Evolutionary conservation across 1,284 basidiomycete genomes (phyloP).

Genomic region (Termitomyces sp.): DNA sequence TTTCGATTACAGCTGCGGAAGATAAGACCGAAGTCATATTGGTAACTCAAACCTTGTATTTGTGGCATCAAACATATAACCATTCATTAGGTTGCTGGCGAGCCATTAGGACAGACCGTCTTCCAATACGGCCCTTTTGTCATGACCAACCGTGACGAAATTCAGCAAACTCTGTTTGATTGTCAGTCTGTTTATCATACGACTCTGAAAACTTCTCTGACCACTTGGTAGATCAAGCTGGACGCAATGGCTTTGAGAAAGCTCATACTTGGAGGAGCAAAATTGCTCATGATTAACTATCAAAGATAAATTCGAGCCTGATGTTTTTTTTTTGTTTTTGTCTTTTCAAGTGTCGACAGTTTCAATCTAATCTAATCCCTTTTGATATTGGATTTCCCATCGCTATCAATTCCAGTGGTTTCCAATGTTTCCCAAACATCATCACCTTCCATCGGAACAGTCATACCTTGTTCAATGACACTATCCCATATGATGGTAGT

Average conservation of each 20-base stretch:
- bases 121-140: constrained; percentile 89
- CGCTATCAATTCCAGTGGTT: constrained; percentile 37
- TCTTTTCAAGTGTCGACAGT: not conserved
- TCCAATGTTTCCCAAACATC: constrained; percentile 50
- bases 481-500: constrained; percentile 59
- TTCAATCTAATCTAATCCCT: constrained; percentile 10
- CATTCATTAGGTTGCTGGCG: constrained; percentile 62
- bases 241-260: constrained; percentile 87
- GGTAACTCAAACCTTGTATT: constrained; percentile 32
- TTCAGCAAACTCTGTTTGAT: constrained; percentile 79
- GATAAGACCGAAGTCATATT: constrained; percentile 69
- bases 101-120: constrained; percentile 86
- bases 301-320: not conserved
- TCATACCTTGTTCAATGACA: constrained; percentile 2
- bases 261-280: constrained; percentile 84
- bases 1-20: constrained; percentile 49
- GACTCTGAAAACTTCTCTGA: not conserved
- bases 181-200: constrained; percentile 43
- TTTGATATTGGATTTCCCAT: constrained; percentile 14
- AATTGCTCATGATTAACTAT: constrained; percentile 45
- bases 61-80: constrained; percentile 1
- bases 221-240: constrained; percentile 52
- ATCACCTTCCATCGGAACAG: constrained; percentile 30
- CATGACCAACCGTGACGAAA: constrained; percentile 76
- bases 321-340: no score